phyloP scores from a whole-genome alignment of 1,284 basidiomycete genomes.

The Puccinia novopanici region DNA sequence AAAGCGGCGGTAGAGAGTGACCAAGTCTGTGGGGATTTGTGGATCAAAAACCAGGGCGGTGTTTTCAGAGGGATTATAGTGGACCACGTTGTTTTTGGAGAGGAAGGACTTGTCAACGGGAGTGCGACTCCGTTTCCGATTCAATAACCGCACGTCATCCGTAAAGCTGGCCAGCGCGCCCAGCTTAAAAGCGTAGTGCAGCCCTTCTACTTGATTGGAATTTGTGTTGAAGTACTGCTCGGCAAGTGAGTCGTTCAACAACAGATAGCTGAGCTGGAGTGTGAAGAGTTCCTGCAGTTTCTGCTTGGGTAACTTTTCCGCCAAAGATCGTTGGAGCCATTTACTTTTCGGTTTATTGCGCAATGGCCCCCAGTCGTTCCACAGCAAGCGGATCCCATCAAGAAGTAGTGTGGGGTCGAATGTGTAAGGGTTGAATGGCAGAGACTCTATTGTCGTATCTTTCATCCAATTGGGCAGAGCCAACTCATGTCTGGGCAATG shows the following conservation, averaged over 20 bases:
- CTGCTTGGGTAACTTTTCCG: slow-evolving; percentile 35
- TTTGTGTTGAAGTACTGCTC: slow-evolving; percentile 48
- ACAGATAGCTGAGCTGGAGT: slow-evolving; percentile 54
- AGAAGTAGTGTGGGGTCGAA: slow-evolving; percentile 56
- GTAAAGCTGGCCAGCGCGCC: slow-evolving; percentile 56
- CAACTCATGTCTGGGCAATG: slow-evolving; percentile 52
- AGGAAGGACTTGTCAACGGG: slow-evolving; percentile 27
- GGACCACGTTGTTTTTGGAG: background rate
- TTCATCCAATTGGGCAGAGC: slow-evolving; percentile 18
- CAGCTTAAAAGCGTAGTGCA: slow-evolving; percentile 55
- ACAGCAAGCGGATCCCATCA: slow-evolving; percentile 55
- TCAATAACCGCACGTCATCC: slow-evolving; percentile 55
- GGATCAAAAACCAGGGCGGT: background rate
- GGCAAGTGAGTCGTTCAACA: slow-evolving; percentile 52
- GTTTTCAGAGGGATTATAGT: background rate
- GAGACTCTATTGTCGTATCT: slow-evolving; percentile 31
- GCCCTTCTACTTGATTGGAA: slow-evolving; percentile 47
- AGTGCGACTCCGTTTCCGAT: slow-evolving; percentile 51
- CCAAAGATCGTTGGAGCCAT: slow-evolving; percentile 1
- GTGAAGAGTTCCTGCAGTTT: slow-evolving; percentile 52
- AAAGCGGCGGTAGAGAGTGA: slow-evolving; percentile 18
- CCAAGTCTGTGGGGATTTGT: background rate
- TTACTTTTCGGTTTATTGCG: slow-evolving; percentile 1
- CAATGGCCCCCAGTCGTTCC: slow-evolving; percentile 16
- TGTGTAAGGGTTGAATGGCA: slow-evolving; percentile 53